Conservation (phyloP, 1,139 yeast genomes). For the Saccharomyces hybrid region DNA sequence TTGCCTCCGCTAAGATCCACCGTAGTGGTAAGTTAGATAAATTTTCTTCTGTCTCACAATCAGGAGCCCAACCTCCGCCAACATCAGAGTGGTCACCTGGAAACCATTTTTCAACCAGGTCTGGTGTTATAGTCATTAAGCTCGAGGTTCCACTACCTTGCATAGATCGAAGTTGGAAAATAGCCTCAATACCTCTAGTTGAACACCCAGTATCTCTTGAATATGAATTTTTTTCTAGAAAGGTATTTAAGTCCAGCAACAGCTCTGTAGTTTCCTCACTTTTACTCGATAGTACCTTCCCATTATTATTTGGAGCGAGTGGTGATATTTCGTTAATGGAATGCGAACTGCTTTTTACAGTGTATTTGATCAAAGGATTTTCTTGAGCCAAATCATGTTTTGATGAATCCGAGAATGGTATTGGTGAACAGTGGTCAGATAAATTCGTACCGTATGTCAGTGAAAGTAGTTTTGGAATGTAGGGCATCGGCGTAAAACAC, state of each 20-base stretch:
- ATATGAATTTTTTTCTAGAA: neutral
- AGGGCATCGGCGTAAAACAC: conserved; percentile 40
- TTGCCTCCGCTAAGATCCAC: conserved; percentile 53
- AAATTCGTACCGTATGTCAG: conserved; percentile 21
- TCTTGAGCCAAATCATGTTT: neutral
- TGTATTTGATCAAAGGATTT: neutral
- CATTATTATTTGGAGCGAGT: neutral
- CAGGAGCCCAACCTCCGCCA: conserved; percentile 56
- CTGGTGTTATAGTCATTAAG: conserved; percentile 23
- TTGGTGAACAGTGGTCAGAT: neutral
- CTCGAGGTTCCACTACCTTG: conserved; percentile 6
- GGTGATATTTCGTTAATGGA: neutral
- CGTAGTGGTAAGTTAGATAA: conserved; percentile 44
- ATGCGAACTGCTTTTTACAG: neutral
- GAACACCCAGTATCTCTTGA: neutral
- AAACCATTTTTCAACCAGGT: conserved; percentile 51
- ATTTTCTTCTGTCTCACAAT: conserved; percentile 34
- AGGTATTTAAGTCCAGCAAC: neutral
- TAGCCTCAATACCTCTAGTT: conserved; percentile 1
- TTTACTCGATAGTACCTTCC: neutral
- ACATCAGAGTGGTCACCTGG: conserved; percentile 62
- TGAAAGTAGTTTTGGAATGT: conserved; percentile 31
- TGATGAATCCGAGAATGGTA: neutral
- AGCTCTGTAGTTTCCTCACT: neutral
- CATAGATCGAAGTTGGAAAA: conserved; percentile 1